These are phyloP conservation scores for Metarhizium humberi DNA, from an alignment of 2,329 filamentous ascomycete genomes.

Conservation along the genomic window DNA sequence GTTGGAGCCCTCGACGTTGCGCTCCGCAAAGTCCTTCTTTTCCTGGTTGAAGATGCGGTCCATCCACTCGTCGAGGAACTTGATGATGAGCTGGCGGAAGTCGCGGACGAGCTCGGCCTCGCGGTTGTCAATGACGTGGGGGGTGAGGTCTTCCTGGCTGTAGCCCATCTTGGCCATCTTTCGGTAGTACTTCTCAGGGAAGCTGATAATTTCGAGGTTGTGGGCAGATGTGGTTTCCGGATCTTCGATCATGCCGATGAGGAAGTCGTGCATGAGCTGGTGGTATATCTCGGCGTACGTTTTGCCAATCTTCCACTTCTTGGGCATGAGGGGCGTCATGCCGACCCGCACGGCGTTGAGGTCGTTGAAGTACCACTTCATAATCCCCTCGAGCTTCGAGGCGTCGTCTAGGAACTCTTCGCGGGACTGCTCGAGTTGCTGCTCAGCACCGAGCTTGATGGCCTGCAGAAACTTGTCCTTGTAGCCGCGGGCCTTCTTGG, in stretches of 20 bases:
- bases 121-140: constrained; percentile 83
- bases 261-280: constrained; percentile 87
- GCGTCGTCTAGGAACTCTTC: constrained; percentile 78
- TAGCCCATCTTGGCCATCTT: constrained; percentile 92
- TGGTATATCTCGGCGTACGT: constrained; percentile 91
- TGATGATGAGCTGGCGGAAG: constrained; percentile 91
- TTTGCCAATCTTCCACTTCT: constrained; percentile 91
- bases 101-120: constrained; percentile 86
- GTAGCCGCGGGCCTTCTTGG: constrained; percentile 87
- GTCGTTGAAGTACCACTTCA: constrained; percentile 98
- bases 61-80: constrained; percentile 95
- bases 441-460: constrained; percentile 63
- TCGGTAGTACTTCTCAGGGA: constrained; percentile 90
- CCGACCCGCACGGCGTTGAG: constrained; percentile 89
- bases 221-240: constrained; percentile 76
- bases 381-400: constrained; percentile 70
- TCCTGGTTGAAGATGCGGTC: constrained; percentile 82
- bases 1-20: constrained; percentile 63
- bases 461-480: constrained; percentile 89
- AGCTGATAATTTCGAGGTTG: constrained; percentile 85
- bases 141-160: constrained; percentile 62
- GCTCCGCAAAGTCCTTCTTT: constrained; percentile 68
- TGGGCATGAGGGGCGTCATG: constrained; percentile 85
- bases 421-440: constrained; percentile 62
- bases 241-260: constrained; percentile 75